Evolutionary conservation across 805 yeast genomes (phyloP), one percentile per base, ranked within the genome.

Genomic region (Candida silvatica): DNA sequence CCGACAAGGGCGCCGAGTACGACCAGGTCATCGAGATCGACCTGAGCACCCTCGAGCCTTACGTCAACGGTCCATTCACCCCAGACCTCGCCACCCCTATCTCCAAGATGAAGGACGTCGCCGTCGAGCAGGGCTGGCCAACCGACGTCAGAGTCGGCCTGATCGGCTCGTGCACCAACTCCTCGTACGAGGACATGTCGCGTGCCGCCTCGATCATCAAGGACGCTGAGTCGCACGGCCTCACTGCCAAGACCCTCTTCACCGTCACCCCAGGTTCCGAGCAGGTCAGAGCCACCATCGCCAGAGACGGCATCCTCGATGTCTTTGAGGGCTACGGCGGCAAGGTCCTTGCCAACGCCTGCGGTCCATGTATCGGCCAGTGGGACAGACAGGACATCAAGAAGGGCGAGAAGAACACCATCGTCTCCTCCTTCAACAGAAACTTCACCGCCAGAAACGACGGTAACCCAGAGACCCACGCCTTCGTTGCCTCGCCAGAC

Each of bases 331-430:
- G 80, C 37, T 80, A 78, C 51, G 97, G 97, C 41, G 98, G 95
- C 48, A 71, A 75, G 40, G 95, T 90, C 30, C 71, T 90, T 49
- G 96, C 97, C 36, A 90, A 90, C 60, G 98, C 98, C 16, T 90
- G 98, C 72, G 98, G 98, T 48, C 98, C 97, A 54, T 90, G 98
- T 69, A 90, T 90, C 57, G 98, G 98, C 39, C 98, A 90, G 70
- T 90, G 98, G 98, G 96, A 92, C 60, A 82, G 97, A 69, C 70
- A 73, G 45, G 94, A 84, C 56, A 73, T 83, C 42, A 51, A 59
- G 51, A 60, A 60, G 56, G 65, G 65, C 50, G 86, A 79, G 44
- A 69, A 69, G 50, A 88, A 87, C 62, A 84, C 97, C 36, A 92
- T 90, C 48, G 88, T 90, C 63, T 87, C 97, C 5, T 88, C 97